Base-by-base conservation (phyloP, 164 flowering plant species). In the Piper betle region DNA sequence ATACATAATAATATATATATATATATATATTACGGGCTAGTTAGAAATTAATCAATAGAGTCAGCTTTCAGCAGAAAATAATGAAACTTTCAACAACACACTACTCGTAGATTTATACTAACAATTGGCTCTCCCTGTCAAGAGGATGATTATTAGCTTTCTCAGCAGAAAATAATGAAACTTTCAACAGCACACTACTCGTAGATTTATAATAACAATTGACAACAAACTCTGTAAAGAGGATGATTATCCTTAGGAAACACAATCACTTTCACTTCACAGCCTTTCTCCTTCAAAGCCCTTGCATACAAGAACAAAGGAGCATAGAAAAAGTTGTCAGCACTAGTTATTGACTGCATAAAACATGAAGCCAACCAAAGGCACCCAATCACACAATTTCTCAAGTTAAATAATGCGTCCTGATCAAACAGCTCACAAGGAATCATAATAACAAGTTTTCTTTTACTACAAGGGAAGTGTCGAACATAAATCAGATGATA, bases 211-310 rank as follows among this genome's bases (percentile, higher is more conserved):
- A 46, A 0, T 2, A 46, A 46, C 50, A 46, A 15, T 8, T 46
- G 50, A 0, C 50, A n/a, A 46, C 65, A 67, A 72, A 92, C 99
- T n/a, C 78, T 86, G 33, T 83, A 85, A 57, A 93, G 79, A 53
- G 64, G 68, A 73, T 91, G 99, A 61, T 60, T 61, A 71, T 93
- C 96, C 13, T 86, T 69, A 5, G 99, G 97, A 68, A 93, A 93
- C 55, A 91, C 69, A 4, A 88, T 75, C 42, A 85, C 69, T 74
- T 93, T 93, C 50, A 73, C 76, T 18, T 73, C 81, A 39, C 73
- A 86, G 48, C 94, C 95, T 71, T 69, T 84, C 71, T 86, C 96
- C 77, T 81, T 90, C 67, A 93, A 54, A n/a, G 88, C 91, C 66
- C 92, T 73, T 6, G 82, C 91, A 74, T 85, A 90, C 97, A 91